phyloP scores from a whole-genome alignment of 1,284 basidiomycete genomes.

The Pseudozyma sp. region DNA sequence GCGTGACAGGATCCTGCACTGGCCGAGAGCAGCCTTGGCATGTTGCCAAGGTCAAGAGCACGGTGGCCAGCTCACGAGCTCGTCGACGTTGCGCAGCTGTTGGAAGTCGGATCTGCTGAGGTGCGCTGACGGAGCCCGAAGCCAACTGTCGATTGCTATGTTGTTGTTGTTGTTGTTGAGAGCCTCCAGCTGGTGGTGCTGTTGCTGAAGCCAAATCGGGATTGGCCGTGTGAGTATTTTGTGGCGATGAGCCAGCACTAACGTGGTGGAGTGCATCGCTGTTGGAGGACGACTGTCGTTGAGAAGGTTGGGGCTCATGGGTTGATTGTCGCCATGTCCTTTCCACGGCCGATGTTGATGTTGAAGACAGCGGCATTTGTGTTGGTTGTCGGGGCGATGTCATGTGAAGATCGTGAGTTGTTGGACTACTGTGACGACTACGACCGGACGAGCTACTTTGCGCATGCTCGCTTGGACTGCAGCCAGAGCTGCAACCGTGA shows the following conservation, averaged over 20 bases:
- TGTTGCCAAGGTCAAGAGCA: constrained; percentile 39
- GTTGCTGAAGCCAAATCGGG: too few relatives aligned
- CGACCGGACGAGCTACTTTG: constrained; percentile 12
- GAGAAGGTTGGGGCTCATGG: not conserved
- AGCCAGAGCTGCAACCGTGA: constrained; percentile 17
- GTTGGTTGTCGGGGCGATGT: constrained; percentile 11
- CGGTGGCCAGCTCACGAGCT: constrained; percentile 43
- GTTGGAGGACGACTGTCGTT: not conserved
- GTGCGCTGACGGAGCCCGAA: constrained; percentile 1
- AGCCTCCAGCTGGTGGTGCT: not conserved
- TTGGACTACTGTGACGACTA: constrained; percentile 20
- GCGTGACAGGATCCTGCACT: constrained; percentile 54
- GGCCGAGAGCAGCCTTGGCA: constrained; percentile 52
- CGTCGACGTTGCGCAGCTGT: constrained; percentile 43
- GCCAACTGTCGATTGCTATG: not conserved
- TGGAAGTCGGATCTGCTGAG: constrained; percentile 25
- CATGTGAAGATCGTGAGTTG: constrained; percentile 5
- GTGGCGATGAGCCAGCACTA: not conserved
- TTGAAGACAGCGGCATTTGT: constrained; percentile 1
- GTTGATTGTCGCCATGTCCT: constrained; percentile 5
- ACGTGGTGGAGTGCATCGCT: not conserved
- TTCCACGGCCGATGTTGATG: not conserved
- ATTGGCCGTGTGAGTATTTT: not conserved
- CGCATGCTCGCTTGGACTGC: constrained; percentile 11
- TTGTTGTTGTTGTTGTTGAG: constrained; percentile 3